Conservation (phyloP, 768 basidiomycete species). For the Leccinum olivaceopallidum region DNA sequence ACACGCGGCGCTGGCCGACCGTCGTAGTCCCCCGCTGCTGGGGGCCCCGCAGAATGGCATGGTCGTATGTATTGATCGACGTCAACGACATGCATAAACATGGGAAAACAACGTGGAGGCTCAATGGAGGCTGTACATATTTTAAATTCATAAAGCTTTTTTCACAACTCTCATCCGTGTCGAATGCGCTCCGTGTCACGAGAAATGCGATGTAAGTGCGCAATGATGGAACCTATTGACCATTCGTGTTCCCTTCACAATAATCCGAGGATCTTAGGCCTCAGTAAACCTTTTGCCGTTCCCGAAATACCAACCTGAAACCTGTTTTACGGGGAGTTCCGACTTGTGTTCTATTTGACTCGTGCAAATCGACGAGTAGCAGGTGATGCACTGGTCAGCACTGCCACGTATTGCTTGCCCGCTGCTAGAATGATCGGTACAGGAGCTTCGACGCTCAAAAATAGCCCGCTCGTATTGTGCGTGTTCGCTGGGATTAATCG, state of each 20-base stretch:
- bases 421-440: neutral
- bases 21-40: too few species aligned
- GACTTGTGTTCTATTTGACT: neutral
- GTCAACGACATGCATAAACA: neutral
- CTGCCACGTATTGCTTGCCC: neutral
- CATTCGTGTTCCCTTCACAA: neutral
- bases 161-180: neutral
- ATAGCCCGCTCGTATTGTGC: neutral
- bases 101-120: neutral
- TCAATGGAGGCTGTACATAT: neutral
- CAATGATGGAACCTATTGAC: neutral
- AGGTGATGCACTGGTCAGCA: neutral
- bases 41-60: neutral
- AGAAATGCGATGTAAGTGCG: neutral
- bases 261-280: neutral
- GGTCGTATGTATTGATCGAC: too few species aligned
- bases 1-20: too few species aligned
- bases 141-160: neutral
- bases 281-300: neutral
- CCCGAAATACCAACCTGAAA: neutral
- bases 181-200: neutral
- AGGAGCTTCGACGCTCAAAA: neutral
- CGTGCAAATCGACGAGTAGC: neutral
- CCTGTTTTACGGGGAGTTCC: slow-evolving; percentile 1
- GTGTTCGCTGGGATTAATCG: neutral